Conservation (phyloP, 148 eudicot genomes). For the Rhododendron griersonianum region DNA sequence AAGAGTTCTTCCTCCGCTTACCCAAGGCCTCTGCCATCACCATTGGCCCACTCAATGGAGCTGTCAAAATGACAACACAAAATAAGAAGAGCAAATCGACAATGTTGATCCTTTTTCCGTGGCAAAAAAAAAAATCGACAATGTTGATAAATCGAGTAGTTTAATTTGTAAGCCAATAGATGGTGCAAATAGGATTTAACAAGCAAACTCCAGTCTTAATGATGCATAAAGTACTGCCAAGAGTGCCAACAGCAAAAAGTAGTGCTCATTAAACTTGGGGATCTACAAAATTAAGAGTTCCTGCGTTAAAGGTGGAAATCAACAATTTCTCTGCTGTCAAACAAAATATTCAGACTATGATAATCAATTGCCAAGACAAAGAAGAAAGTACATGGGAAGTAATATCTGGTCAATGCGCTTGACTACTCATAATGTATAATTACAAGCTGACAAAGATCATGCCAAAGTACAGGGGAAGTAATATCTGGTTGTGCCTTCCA, state of each 20-base stretch:
- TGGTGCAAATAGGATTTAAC: not conserved
- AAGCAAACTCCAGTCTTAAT: not conserved
- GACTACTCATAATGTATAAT: no score
- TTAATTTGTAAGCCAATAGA: not conserved
- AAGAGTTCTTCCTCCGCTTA: slow-evolving; percentile 38
- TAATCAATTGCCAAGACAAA: not conserved
- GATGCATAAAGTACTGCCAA: not conserved
- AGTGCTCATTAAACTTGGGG: not conserved
- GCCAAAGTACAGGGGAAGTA: no score
- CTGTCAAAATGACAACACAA: slow-evolving; percentile 35
- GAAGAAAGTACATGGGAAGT: not conserved
- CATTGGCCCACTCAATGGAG: slow-evolving; percentile 76
- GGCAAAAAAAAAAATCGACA: no score
- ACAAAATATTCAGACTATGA: not conserved
- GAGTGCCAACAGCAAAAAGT: not conserved
- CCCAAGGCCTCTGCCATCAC: slow-evolving; percentile 74
- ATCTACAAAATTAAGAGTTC: not conserved
- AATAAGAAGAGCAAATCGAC: slow-evolving; percentile 12
- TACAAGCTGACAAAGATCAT: no score
- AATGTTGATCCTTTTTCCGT: not conserved
- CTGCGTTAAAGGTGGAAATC: not conserved
- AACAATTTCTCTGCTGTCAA: not conserved
- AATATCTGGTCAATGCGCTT: no score
- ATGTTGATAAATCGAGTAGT: not conserved
- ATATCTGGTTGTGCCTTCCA: not conserved